These are phyloP conservation scores for Corymbia citriodora DNA, from an alignment of 441 rosid genomes.

Conservation along the genomic window DNA sequence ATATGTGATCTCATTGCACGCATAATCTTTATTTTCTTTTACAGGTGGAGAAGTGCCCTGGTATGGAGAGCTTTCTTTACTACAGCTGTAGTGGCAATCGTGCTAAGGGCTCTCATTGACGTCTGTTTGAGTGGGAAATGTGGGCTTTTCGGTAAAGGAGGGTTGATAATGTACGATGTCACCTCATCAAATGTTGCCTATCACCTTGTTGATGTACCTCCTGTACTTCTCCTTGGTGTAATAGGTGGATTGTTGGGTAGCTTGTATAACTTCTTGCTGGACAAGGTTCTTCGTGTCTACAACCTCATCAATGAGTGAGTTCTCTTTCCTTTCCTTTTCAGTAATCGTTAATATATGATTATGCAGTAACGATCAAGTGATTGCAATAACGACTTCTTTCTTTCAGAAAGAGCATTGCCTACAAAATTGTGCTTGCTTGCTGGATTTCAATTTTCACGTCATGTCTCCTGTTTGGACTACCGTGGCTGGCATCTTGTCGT, in stretches of 20 bases:
- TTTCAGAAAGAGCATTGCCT: constrained; percentile 55
- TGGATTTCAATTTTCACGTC: constrained; percentile 70
- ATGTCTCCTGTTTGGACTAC: constrained; percentile 85
- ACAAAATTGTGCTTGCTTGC: constrained; percentile 54
- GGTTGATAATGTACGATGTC: constrained; percentile 79
- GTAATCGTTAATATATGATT: not conserved
- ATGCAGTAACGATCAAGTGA: not conserved
- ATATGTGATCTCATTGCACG: not conserved
- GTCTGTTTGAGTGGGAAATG: constrained; percentile 75
- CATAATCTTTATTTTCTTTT: constrained; percentile 8
- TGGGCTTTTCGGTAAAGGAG: constrained; percentile 88
- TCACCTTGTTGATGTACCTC: constrained; percentile 69
- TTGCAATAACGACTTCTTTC: constrained; percentile 2
- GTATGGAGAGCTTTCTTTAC: constrained; percentile 90
- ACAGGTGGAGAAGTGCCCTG: constrained; percentile 94
- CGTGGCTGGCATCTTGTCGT: constrained; percentile 76
- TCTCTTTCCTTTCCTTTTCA: not conserved
- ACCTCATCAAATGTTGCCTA: constrained; percentile 61
- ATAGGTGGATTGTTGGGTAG: constrained; percentile 87
- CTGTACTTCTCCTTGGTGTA: constrained; percentile 69
- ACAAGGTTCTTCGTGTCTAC: constrained; percentile 64
- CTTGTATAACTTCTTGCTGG: constrained; percentile 57
- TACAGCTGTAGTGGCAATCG: constrained; percentile 84
- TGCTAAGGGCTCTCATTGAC: constrained; percentile 81
- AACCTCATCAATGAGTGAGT: constrained; percentile 62